Evolutionary conservation across 2,329 filamentous ascomycete genomes (phyloP).

Genomic region (Calonectria montana): DNA sequence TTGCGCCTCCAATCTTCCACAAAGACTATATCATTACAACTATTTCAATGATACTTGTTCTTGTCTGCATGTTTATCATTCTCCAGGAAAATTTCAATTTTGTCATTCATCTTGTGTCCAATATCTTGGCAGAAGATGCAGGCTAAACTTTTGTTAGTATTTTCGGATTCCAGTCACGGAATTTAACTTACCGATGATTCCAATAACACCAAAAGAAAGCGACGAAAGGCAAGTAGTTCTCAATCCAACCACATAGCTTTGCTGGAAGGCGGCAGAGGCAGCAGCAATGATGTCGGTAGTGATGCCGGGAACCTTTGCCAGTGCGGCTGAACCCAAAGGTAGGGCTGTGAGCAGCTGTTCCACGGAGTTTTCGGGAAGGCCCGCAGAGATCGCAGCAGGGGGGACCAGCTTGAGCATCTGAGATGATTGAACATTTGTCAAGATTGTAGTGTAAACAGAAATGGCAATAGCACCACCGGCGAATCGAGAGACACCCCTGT

Average conservation of each 20-base stretch:
- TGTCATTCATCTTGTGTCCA: constrained; percentile 50
- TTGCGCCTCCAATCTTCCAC: not conserved
- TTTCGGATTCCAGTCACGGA: too few relatives aligned
- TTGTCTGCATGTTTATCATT: constrained; percentile 47
- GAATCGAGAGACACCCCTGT: constrained; percentile 54
- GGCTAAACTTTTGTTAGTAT: not conserved
- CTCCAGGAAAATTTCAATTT: constrained; percentile 51
- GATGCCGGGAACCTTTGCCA: constrained; percentile 42
- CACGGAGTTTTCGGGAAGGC: constrained; percentile 46
- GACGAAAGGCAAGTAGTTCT: constrained; percentile 44
- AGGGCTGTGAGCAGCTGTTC: constrained; percentile 45
- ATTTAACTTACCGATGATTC: constrained; percentile 42
- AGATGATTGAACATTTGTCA: constrained; percentile 49
- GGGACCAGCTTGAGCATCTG: constrained; percentile 48
- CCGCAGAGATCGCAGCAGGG: constrained; percentile 48
- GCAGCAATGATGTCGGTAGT: constrained; percentile 41
- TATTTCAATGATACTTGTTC: constrained; percentile 41
- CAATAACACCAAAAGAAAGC: constrained; percentile 44
- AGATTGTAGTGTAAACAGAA: constrained; percentile 55
- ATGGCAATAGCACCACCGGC: constrained; percentile 55
- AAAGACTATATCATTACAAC: not conserved
- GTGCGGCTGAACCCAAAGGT: constrained; percentile 35
- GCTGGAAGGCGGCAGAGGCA: constrained; percentile 43
- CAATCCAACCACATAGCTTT: constrained; percentile 46
- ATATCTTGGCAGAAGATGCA: constrained; percentile 46